Conservation (phyloP, 805 yeast genomes). For the Isabelozyma heimii region DNA sequence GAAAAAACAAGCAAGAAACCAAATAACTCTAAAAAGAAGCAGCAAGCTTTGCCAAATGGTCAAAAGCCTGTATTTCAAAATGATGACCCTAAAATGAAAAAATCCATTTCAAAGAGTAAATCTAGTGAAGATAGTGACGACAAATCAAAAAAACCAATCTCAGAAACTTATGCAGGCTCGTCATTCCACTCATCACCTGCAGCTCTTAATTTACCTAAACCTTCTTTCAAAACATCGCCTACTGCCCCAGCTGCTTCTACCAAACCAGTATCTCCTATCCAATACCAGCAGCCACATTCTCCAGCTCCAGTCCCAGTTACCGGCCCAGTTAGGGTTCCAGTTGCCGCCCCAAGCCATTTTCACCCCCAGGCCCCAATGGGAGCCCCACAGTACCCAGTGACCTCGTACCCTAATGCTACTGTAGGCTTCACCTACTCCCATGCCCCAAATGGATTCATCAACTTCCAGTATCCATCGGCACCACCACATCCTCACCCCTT, state of each 20-base stretch:
- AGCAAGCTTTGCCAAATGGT: conserved; percentile 24
- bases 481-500: background rate
- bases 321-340: conserved; percentile 2
- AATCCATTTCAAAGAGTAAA: conserved; percentile 1
- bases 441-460: conserved; percentile 28
- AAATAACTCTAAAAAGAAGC: conserved; percentile 4
- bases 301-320: conserved; percentile 4
- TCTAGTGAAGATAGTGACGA: background rate
- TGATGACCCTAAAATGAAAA: conserved; percentile 6
- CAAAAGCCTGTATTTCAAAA: conserved; percentile 20
- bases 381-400: conserved; percentile 5
- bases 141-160: conserved; percentile 4
- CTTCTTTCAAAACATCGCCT: conserved; percentile 42
- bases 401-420: conserved; percentile 9
- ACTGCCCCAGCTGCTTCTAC: conserved; percentile 7
- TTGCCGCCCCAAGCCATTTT: background rate
- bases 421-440: conserved; percentile 29
- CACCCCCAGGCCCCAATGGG: background rate
- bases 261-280: conserved; percentile 21
- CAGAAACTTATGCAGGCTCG: conserved; percentile 51
- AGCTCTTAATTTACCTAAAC: conserved; percentile 54
- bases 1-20: conserved; percentile 2
- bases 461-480: conserved; percentile 22
- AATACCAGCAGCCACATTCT: conserved; percentile 12
- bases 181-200: conserved; percentile 57